Evolutionary conservation across 495 filamentous ascomycete genomes (phyloP), one percentile per base, ranked within the genome.

Genomic region (Thozetella sp.): DNA sequence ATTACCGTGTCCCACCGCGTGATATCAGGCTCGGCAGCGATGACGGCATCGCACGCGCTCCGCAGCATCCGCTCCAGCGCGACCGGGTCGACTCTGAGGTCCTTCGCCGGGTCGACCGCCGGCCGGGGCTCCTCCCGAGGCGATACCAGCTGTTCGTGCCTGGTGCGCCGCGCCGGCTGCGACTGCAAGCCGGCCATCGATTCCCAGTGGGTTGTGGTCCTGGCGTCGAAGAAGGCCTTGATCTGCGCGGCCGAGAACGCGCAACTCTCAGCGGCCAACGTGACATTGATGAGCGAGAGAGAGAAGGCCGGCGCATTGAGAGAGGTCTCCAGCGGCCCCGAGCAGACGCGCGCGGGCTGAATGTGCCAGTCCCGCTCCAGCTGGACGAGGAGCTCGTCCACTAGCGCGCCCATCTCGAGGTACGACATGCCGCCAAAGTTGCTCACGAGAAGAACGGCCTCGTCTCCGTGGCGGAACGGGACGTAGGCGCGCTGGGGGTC

Each of bases 401-500:
- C 76, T 17, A 88, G 69, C 0, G 80, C 85, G 46, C 84, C 84
- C 25, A 86, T 69, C 68, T 88, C 86, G 3, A 88, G 77, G 53
- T 81, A 80, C 0, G 84, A 87, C 64, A 88, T 78, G 55, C 86
- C 84, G 40, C 86, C 86, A 59, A 85, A 85, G 72, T 88, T 88
- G 76, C 84, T 86, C 58, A 87, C 73, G 25, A 88, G 67, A 24
- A 88, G 68, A 9, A 82, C 78, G 2, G 80, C 79, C 63, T 85
- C 80, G 51, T 88, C 85, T 3, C 74, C 74, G 1, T 73, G 63
- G 19, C 70, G 67, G 69, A 87, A 86, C 53, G 80, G 69, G 22
- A 88, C 85, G 62, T 86, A 88, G 1, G 81, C 82, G 46, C 85
- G 69, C 55, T 85, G 78, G 0, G 78, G 68, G 51, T 88, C 85